Base-by-base conservation (phyloP, 371 early-diverging fungal genomes). In the Mucor saturninus region DNA sequence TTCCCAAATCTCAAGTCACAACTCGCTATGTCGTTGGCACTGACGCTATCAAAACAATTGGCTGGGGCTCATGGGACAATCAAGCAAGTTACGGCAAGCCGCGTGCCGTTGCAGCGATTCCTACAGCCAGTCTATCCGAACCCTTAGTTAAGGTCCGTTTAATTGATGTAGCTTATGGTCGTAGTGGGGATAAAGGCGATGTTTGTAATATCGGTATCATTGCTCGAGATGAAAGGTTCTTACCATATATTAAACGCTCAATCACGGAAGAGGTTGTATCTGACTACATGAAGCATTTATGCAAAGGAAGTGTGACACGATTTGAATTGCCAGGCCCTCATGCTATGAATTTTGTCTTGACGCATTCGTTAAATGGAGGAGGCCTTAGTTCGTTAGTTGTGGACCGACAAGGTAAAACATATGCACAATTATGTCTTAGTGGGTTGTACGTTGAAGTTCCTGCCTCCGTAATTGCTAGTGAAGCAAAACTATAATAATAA, bases 141-240 rank as follows among this genome's bases (percentile, higher is more conserved):
- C 62, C 64, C 4, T 59, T 74, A 30, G 65, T 71, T n/a, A 80
- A 83, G 63, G 74, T 79, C 1, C 82, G 81, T 4, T 69, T 91
- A 55, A 86, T 91, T 61, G 73, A 83, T 21, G 62, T 91, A 13
- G 88, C 89, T 14, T 84, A 83, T 71, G 91, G 87, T 2, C 80
- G 91, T 15, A 89, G 89, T 62, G 91, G 91, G 14, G 91, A 91
- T 64, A 91, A 91, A 64, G 91, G 91, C 28, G 89, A 91, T 64
- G 83, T 86, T 0, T 83, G 83, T 62, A 91, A 91, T 57, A 72
- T 91, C 32, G 91, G 91, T 14, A 81, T 91, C 37, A 85, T 91
- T 70, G 84, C 86, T 11, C 76, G 91, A 2, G 83, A 87, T 38
- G 83, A 87, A 30, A 77, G 76, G 56, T 87, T 77, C 56, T 80